phyloP scores from a whole-genome alignment of 306 rosid genomes.

The Dalbergia cultrata region DNA sequence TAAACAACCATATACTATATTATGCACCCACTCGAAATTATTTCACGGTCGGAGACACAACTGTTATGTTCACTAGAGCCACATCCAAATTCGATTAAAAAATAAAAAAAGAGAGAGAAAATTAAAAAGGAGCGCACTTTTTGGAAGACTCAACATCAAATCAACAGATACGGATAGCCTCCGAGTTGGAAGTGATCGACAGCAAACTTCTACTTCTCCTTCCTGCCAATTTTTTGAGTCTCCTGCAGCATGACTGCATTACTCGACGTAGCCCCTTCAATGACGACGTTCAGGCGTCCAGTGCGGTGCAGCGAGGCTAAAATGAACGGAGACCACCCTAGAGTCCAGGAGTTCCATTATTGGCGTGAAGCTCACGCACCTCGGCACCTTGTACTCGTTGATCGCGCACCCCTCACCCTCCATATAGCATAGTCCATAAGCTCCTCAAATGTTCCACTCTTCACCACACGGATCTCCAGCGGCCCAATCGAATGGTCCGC shows the following conservation, averaged over 20 bases:
- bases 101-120: not conserved
- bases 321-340: constrained; percentile 70
- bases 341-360: constrained; percentile 76
- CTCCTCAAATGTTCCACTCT: constrained; percentile 87
- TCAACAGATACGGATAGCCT: constrained; percentile 17
- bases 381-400: constrained; percentile 86
- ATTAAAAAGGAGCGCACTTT: not conserved
- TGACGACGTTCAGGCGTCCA: constrained; percentile 73
- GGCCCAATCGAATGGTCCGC: constrained; percentile 82
- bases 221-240: not conserved
- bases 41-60: constrained; percentile 44
- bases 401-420: constrained; percentile 85
- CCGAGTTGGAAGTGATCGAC: constrained; percentile 1
- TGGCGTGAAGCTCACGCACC: constrained; percentile 81
- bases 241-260: not conserved
- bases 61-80: not conserved
- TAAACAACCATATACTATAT: constrained; percentile 43
- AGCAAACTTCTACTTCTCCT: not conserved
- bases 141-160: constrained; percentile 39
- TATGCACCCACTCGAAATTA: constrained; percentile 47
- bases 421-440: constrained; percentile 92
- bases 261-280: not conserved
- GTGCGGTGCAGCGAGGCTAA: constrained; percentile 71
- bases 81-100: not conserved
- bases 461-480: constrained; percentile 80